Percentiles rank a stretch among this genome's conserved stretches.
Evolutionary conservation across 352 stramenopile species (phyloP).

Genomic region (Globisporangium acanthophoron): DNA sequence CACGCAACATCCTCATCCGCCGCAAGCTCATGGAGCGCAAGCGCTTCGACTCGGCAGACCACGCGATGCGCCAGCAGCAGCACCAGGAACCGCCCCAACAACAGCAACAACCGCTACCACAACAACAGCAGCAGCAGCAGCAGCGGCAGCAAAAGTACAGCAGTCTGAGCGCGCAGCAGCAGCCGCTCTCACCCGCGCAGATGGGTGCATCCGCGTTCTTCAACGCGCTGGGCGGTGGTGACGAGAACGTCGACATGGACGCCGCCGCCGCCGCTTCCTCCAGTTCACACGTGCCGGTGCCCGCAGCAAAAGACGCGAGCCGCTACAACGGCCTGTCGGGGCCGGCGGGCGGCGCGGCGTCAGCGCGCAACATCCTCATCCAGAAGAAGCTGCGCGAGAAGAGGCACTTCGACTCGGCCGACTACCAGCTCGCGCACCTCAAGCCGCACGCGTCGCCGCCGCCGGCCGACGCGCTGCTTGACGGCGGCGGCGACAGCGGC

Average conservation of each 20-base stretch:
- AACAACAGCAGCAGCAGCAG: not conserved
- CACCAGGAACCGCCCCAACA: slow-evolving; percentile 14
- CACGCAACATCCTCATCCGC: slow-evolving; percentile 72
- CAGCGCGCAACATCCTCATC: slow-evolving; percentile 62
- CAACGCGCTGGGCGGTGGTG: slow-evolving; percentile 27
- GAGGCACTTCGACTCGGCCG: slow-evolving; percentile 66
- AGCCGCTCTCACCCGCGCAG: slow-evolving; percentile 26
- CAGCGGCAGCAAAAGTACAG: slow-evolving; percentile 5
- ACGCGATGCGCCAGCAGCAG: slow-evolving; percentile 46
- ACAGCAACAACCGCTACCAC: slow-evolving; percentile 14
- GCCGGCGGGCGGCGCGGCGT: slow-evolving; percentile 25
- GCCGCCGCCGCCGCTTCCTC: too few species aligned
- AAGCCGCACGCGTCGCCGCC: slow-evolving; percentile 5
- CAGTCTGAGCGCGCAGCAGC: not conserved
- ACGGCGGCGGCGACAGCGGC: slow-evolving; percentile 1
- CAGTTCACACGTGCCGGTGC: not conserved
- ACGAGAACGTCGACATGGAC: slow-evolving; percentile 21
- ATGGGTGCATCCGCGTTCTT: slow-evolving; percentile 38
- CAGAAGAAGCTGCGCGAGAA: slow-evolving; percentile 71
- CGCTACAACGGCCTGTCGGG: slow-evolving; percentile 20
- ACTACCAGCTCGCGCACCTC: slow-evolving; percentile 57
- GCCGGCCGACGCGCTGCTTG: not conserved
- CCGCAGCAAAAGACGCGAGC: slow-evolving; percentile 2
- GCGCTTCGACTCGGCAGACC: slow-evolving; percentile 81
- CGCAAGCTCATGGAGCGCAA: slow-evolving; percentile 72